Percentiles rank a stretch among this genome's conserved stretches.
Evolutionary conservation across 139 green algal genomes (phyloP).

Genomic region (Picochlorum sp.): DNA sequence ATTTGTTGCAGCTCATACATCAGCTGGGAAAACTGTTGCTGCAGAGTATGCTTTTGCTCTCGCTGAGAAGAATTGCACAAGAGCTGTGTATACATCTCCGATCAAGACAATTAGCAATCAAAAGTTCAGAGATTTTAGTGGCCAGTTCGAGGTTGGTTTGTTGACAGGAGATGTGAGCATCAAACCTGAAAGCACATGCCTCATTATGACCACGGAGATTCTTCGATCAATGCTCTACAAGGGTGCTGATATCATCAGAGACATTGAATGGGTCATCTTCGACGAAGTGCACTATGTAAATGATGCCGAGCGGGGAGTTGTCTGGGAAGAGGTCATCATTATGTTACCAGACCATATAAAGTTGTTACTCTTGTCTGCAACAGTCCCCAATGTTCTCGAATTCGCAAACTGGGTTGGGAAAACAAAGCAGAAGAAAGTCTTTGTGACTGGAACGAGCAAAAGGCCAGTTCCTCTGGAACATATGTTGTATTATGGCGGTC

Average conservation of each 20-base stretch:
- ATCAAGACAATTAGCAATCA: slow-evolving; percentile 99
- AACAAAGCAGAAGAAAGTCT: slow-evolving; percentile 81
- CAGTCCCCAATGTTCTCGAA: slow-evolving; percentile 93
- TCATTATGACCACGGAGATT: slow-evolving; percentile 99
- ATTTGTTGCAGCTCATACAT: slow-evolving; percentile 91
- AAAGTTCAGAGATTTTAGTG: slow-evolving; percentile 93
- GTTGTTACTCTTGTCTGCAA: slow-evolving; percentile 90
- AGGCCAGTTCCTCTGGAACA: slow-evolving; percentile 93
- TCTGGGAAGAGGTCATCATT: slow-evolving; percentile 97
- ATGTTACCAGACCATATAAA: slow-evolving; percentile 92
- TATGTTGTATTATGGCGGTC: slow-evolving; percentile 72
- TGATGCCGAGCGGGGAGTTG: slow-evolving; percentile 80
- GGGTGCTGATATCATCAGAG: slow-evolving; percentile 81
- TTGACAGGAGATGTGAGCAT: slow-evolving; percentile 93
- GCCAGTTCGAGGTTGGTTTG: slow-evolving; percentile 82
- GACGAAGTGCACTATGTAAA: slow-evolving; percentile 99
- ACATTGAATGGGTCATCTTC: slow-evolving; percentile 96
- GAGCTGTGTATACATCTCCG: slow-evolving; percentile 87
- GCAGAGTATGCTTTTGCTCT: slow-evolving; percentile 97
- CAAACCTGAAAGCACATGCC: slow-evolving; percentile 70
- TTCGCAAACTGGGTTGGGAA: slow-evolving; percentile 97
- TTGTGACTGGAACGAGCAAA: slow-evolving; percentile 80
- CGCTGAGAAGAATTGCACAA: slow-evolving; percentile 63
- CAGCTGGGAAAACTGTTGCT: slow-evolving; percentile 94
- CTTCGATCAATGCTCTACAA: slow-evolving; percentile 94